phyloP scores from a whole-genome alignment of 345 rosid genomes.

The Eucalyptus grandis region DNA sequence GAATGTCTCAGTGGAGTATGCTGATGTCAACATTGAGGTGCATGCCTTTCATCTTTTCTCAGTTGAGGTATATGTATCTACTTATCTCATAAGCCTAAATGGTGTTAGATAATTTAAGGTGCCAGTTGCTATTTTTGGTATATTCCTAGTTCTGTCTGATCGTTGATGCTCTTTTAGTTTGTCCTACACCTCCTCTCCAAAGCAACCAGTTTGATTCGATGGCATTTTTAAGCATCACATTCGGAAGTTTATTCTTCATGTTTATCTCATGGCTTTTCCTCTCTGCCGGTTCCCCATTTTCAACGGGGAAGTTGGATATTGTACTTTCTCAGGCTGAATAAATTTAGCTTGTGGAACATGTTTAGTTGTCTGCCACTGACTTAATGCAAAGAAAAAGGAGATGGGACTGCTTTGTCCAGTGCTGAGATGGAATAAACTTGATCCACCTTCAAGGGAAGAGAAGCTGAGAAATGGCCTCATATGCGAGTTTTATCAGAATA shows the following conservation, averaged over 20 bases:
- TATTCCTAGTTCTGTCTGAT: neutral
- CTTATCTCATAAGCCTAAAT: neutral
- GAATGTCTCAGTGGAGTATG: neutral
- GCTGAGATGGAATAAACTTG: neutral
- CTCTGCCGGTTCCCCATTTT: neutral
- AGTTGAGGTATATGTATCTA: neutral
- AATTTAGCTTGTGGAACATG: neutral
- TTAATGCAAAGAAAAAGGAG: neutral
- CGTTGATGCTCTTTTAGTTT: neutral
- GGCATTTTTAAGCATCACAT: neutral
- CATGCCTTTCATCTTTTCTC: neutral
- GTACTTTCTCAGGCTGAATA: neutral
- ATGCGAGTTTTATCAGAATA: slow-evolving; percentile 1
- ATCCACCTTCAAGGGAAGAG: slow-evolving; percentile 1
- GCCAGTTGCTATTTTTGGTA: neutral
- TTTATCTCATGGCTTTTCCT: neutral
- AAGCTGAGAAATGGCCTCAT: neutral
- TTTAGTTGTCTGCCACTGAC: neutral
- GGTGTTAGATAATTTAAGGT: neutral
- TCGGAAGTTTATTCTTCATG: neutral
- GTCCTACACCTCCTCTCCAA: neutral
- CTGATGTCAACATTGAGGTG: neutral
- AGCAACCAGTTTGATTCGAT: neutral
- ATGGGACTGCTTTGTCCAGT: slow-evolving; percentile 1
- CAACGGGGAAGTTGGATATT: neutral